A percentile compares a stretch with the other conserved stretches of the same genome.
Evolutionary conservation across 164 flowering plant species (phyloP).

Genomic region (Piper longum): DNA sequence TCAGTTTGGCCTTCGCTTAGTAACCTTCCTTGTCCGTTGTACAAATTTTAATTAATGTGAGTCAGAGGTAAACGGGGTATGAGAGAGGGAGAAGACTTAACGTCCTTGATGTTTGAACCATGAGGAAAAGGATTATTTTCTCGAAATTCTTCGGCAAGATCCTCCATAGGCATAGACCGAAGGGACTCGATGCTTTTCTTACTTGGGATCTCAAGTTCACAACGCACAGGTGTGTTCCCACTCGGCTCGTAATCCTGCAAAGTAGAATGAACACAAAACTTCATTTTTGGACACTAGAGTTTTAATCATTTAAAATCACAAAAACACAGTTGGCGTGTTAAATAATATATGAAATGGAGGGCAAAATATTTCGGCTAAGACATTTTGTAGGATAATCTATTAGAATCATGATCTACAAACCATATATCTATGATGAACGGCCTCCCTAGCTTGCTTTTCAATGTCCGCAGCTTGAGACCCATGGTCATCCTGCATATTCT

Average conservation of each 20-base stretch:
- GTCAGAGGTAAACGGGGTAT: constrained; percentile 70
- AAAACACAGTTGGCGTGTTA: background rate
- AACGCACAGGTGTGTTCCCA: constrained; percentile 61
- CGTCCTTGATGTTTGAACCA: constrained; percentile 31
- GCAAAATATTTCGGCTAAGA: too few species aligned
- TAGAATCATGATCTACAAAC: constrained; percentile 22
- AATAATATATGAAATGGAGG: background rate
- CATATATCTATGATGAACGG: constrained; percentile 54
- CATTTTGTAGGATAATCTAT: background rate
- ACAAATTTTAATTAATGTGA: constrained; percentile 33
- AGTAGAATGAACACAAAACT: too few species aligned
- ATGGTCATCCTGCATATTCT: constrained; percentile 42
- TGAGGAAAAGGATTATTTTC: constrained; percentile 54
- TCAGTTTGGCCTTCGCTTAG: too few species aligned
- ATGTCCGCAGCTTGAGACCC: constrained; percentile 38
- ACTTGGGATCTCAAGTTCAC: constrained; percentile 62
- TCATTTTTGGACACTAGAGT: too few species aligned
- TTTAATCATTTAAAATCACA: too few species aligned
- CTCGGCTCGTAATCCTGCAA: constrained; percentile 80
- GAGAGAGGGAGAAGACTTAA: constrained; percentile 47
- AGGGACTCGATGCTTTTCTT: constrained; percentile 64
- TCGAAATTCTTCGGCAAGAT: constrained; percentile 64
- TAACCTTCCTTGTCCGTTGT: too few species aligned
- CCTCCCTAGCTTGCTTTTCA: constrained; percentile 34
- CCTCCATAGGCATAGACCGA: constrained; percentile 68